Conservation (phyloP, 2,329 filamentous ascomycete genomes). For the Monosporascus sp. region DNA sequence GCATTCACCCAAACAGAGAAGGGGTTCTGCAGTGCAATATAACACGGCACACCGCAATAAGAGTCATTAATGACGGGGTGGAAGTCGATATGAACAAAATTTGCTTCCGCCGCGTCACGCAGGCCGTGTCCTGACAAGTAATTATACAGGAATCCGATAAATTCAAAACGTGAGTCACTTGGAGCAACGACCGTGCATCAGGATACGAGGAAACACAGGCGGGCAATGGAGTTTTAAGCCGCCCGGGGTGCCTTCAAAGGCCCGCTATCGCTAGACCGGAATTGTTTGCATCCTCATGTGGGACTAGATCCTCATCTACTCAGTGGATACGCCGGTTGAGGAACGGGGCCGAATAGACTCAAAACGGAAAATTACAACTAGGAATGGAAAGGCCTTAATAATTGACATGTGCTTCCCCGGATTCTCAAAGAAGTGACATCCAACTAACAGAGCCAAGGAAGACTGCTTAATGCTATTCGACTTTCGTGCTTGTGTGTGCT, state of each 20-base stretch:
- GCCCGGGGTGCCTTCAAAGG: not conserved
- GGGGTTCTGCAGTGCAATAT: not conserved
- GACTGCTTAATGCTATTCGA: no score
- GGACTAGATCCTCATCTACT: not conserved
- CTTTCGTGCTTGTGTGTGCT: no score
- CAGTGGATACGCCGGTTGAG: not conserved
- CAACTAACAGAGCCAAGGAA: no score
- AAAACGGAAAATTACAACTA: not conserved
- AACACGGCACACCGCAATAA: not conserved
- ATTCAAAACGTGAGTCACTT: not conserved
- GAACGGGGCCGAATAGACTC: not conserved
- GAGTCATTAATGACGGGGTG: not conserved
- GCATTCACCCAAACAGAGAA: no score
- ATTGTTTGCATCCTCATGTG: not conserved
- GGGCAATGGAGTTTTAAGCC: not conserved
- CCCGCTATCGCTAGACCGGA: not conserved
- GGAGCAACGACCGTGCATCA: not conserved
- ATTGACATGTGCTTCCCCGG: no score
- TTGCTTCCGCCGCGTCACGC: no score
- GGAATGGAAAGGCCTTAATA: not conserved
- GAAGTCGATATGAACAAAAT: not conserved
- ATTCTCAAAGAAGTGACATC: no score
- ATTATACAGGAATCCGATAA: no score
- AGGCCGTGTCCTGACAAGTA: no score
- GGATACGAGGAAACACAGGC: not conserved